phyloP scores from a whole-genome alignment of 192 early-diverging fungal genomes.

The Coemansia sp. region DNA sequence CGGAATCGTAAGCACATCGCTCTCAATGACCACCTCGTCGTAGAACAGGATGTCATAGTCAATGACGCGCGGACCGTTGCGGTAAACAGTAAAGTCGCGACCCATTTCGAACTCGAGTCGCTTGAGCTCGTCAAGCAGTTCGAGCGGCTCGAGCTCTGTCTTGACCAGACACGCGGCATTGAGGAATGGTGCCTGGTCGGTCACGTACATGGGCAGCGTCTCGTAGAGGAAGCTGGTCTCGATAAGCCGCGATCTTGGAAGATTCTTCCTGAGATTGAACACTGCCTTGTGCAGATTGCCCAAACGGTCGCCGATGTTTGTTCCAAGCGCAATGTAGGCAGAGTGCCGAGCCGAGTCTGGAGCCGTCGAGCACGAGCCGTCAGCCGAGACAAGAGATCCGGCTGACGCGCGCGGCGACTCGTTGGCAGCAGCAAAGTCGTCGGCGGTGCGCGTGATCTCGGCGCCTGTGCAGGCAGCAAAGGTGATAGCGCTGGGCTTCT shows the following conservation, averaged over 20 bases:
- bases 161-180: slow-evolving; percentile 86
- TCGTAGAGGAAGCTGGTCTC: slow-evolving; percentile 98
- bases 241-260: slow-evolving; percentile 55
- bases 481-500: slow-evolving; percentile 91
- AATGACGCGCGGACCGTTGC: slow-evolving; percentile 89
- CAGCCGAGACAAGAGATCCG: background rate
- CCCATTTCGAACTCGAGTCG: slow-evolving; percentile 83
- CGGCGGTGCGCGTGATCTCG: slow-evolving; percentile 78
- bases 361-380: background rate
- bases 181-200: slow-evolving; percentile 88
- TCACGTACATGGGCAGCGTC: slow-evolving; percentile 93
- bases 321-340: slow-evolving; percentile 83
- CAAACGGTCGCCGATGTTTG: slow-evolving; percentile 85
- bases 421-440: slow-evolving; percentile 42
- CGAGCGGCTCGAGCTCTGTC: slow-evolving; percentile 74
- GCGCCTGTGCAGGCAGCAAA: slow-evolving; percentile 90
- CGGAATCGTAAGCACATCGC: slow-evolving; percentile 76
- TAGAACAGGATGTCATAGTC: slow-evolving; percentile 98
- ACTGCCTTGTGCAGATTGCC: slow-evolving; percentile 80
- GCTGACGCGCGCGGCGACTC: slow-evolving; percentile 11
- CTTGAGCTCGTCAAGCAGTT: slow-evolving; percentile 76
- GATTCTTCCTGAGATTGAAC: slow-evolving; percentile 30
- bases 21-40: slow-evolving; percentile 71
- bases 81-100: slow-evolving; percentile 63
- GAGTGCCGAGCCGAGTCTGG: slow-evolving; percentile 22